A percentile compares a stretch with the other conserved stretches of the same genome.
Evolutionary conservation across 805 yeast species (phyloP).

Genomic region (Sungouiozyma intestinalis): DNA sequence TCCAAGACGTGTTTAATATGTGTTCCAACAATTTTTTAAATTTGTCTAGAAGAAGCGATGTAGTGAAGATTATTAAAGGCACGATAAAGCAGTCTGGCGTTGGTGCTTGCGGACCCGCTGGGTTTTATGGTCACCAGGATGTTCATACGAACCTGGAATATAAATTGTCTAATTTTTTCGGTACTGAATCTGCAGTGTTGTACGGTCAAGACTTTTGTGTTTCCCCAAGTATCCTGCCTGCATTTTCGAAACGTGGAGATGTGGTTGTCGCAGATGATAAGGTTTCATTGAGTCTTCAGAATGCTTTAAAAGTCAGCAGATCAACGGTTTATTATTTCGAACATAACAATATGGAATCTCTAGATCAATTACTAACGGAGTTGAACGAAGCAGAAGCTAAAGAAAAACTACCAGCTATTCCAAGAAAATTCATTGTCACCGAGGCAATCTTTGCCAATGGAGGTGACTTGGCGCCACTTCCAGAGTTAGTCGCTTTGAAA

Average conservation of each 20-base stretch:
- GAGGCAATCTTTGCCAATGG: conserved; percentile 78
- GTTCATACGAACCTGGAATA: conserved; percentile 74
- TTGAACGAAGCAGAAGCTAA: conserved; percentile 48
- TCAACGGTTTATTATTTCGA: conserved; percentile 64
- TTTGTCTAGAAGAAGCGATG: conserved; percentile 38
- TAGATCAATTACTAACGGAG: conserved; percentile 58
- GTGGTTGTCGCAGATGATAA: conserved; percentile 79
- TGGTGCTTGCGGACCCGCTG: conserved; percentile 98
- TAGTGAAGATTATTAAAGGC: conserved; percentile 44
- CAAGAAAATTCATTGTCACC: conserved; percentile 81
- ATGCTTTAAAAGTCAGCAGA: conserved; percentile 78
- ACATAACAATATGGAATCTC: conserved; percentile 80
- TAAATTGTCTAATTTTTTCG: conserved; percentile 63
- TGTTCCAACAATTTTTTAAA: conserved; percentile 64
- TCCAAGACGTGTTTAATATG: conserved; percentile 45
- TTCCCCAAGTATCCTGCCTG: conserved; percentile 79
- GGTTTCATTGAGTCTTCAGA: conserved; percentile 67
- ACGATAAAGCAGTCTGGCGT: conserved; percentile 71
- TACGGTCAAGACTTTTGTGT: conserved; percentile 92
- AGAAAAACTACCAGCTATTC: conserved; percentile 52
- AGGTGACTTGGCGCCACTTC: conserved; percentile 72
- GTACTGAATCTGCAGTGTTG: conserved; percentile 66
- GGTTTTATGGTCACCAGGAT: conserved; percentile 92
- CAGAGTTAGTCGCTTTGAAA: conserved; percentile 60
- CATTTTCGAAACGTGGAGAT: conserved; percentile 93